Conservation (phyloP, 805 yeast species). For the Danielozyma ontarioensis region DNA sequence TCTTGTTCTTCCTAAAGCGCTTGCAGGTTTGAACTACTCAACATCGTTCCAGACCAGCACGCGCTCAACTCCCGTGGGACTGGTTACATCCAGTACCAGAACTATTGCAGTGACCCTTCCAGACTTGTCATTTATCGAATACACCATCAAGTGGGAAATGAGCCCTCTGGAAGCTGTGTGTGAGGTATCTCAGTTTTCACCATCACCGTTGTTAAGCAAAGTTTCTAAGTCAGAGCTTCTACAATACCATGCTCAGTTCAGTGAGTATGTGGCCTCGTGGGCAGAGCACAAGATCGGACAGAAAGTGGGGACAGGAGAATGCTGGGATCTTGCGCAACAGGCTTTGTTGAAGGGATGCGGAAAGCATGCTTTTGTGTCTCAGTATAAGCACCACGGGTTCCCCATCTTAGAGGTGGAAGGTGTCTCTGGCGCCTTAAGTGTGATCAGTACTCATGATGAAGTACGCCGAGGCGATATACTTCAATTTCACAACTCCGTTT, state of each 20-base stretch:
- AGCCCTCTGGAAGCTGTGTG: too few relatives aligned
- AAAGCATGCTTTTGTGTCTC: constrained; percentile 50
- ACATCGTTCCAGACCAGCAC: constrained; percentile 14
- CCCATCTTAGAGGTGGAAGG: constrained; percentile 30
- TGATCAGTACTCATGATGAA: constrained; percentile 31
- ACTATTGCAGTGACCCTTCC: constrained; percentile 31
- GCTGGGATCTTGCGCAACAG: constrained; percentile 57
- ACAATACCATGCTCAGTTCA: constrained; percentile 33
- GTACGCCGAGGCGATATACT: constrained; percentile 52
- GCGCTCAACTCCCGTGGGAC: constrained; percentile 3
- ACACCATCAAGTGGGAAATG: constrained; percentile 42
- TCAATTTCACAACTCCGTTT: constrained; percentile 41
- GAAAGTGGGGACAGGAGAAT: constrained; percentile 52
- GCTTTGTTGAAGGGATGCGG: constrained; percentile 53
- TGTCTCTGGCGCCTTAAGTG: constrained; percentile 5
- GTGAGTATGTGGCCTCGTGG: constrained; percentile 54
- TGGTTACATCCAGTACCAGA: constrained; percentile 13
- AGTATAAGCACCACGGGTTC: constrained; percentile 43
- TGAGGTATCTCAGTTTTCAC: constrained; percentile 28
- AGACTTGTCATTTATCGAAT: constrained; percentile 37
- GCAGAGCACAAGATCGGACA: constrained; percentile 43
- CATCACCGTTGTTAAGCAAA: constrained; percentile 36
- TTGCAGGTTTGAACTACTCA: constrained; percentile 31
- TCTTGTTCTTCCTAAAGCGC: constrained; percentile 29
- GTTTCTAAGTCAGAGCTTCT: constrained; percentile 24